phyloP scores from a whole-genome alignment of 305 asterid species.

The Striga hermonthica region DNA sequence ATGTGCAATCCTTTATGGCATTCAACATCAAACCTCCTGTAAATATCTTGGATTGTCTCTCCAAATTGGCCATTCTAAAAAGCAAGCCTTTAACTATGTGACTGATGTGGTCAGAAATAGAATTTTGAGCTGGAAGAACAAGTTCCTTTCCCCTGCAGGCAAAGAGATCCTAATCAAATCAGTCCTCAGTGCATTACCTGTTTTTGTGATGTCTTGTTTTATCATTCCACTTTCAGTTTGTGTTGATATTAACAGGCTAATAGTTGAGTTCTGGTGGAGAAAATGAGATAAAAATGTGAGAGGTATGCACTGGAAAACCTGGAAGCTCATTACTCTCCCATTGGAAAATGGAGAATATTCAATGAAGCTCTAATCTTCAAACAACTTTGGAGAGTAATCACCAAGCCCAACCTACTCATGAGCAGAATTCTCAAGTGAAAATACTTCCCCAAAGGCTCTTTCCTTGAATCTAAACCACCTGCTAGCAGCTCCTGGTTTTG shows the following conservation, averaged over 20 bases:
- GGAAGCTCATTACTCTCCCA: no score
- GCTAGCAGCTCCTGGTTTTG: no score
- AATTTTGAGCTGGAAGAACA: background rate
- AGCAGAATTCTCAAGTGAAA: no score
- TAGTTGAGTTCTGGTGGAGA: background rate
- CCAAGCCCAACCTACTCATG: no score
- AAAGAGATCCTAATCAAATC: background rate
- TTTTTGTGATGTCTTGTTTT: background rate
- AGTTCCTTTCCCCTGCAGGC: background rate
- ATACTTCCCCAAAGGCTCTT: no score
- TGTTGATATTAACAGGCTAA: background rate
- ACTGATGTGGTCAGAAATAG: background rate
- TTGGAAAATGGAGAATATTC: no score
- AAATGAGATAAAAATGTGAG: background rate
- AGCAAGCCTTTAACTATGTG: background rate
- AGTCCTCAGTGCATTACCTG: background rate
- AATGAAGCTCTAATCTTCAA: no score
- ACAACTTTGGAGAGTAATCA: no score
- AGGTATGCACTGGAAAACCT: background rate
- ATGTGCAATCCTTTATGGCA: background rate
- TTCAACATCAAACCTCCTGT: background rate
- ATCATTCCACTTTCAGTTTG: background rate
- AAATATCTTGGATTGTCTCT: background rate
- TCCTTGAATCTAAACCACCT: no score
- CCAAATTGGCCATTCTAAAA: background rate